Percentiles rank a stretch among this genome's conserved stretches.
These are phyloP conservation scores for Nephelium lappaceum DNA, from an alignment of 345 rosid genomes.

Conservation along the genomic window DNA sequence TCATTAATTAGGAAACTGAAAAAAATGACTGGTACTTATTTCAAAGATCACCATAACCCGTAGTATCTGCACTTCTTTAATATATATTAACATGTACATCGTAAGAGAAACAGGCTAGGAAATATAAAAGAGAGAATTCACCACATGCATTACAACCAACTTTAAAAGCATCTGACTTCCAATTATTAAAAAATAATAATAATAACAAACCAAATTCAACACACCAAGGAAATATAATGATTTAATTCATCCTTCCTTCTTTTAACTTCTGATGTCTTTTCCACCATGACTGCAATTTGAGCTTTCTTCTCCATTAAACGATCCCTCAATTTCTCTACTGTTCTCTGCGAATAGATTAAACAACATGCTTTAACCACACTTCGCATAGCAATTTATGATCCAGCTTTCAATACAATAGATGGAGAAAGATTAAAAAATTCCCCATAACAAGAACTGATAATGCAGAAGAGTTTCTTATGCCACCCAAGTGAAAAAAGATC, in stretches of 20 bases:
- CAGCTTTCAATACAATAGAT: background rate
- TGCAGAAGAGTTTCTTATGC: background rate
- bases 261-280: conserved; percentile 67
- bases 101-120: background rate
- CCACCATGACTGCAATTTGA: conserved; percentile 64
- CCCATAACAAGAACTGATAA: background rate
- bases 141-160: background rate
- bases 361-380: conserved; percentile 16
- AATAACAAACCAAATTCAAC: conserved; percentile 27
- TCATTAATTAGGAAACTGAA: background rate
- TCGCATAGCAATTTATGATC: conserved; percentile 1
- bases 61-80: background rate
- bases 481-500: conserved; percentile 6
- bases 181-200: background rate
- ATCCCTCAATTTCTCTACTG: conserved; percentile 59
- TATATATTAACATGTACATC: background rate
- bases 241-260: conserved; percentile 63
- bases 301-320: conserved; percentile 67
- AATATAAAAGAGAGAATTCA: background rate
- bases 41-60: background rate
- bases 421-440: background rate
- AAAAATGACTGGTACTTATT: background rate
- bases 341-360: conserved; percentile 42
- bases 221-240: conserved; percentile 63
- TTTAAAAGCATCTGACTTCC: conserved; percentile 6